phyloP scores from a whole-genome alignment of 2,329 filamentous ascomycete genomes.

The Cryphonectria carpinicola region DNA sequence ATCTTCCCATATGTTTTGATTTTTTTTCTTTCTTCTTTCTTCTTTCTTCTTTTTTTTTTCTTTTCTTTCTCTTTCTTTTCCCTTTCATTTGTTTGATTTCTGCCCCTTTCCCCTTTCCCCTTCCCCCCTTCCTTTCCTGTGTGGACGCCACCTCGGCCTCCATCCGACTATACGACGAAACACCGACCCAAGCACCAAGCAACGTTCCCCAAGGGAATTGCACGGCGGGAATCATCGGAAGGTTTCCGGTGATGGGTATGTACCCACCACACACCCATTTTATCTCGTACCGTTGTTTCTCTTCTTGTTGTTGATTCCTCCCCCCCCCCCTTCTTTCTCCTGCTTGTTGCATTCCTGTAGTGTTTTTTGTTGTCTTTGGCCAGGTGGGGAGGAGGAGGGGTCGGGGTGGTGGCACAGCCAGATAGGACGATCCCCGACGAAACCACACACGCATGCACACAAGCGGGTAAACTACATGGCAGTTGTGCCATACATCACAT shows the following conservation, averaged over 20 bases:
- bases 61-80: not conserved
- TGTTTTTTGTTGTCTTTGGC: not conserved
- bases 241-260: not conserved
- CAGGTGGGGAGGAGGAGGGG: not conserved
- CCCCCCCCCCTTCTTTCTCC: not conserved
- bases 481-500: not conserved
- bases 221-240: not conserved
- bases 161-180: not conserved
- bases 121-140: no score
- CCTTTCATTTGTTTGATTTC: no score
- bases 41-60: not conserved
- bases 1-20: not conserved
- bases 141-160: not conserved
- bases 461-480: not conserved
- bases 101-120: no score
- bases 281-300: not conserved
- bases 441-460: not conserved
- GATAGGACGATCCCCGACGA: not conserved
- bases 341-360: not conserved
- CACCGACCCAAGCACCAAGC: not conserved
- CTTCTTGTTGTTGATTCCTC: not conserved
- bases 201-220: not conserved
- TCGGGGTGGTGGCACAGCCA: no score
- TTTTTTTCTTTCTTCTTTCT: no score
- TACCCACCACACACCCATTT: not conserved